Percentiles rank a stretch among this genome's conserved stretches.
phyloP scores from a whole-genome alignment of 169 alveolate genomes.

The Plasmodium gaboni region DNA sequence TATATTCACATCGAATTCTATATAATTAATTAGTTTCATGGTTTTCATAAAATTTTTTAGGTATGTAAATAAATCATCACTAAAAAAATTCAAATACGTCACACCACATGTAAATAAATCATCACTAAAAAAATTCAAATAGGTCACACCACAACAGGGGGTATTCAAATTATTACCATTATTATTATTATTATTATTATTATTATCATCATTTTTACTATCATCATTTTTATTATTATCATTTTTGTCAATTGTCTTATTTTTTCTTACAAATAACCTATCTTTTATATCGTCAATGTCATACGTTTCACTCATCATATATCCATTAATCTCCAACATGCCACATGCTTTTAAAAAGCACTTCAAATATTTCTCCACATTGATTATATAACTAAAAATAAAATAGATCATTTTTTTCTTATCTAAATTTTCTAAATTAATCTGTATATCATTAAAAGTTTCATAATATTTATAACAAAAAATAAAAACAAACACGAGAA shows the following conservation, averaged over 20 bases:
- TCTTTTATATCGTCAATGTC: conserved; percentile 19
- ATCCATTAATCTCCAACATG: conserved; percentile 34
- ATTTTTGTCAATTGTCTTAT: not conserved
- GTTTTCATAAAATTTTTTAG: conserved; percentile 42
- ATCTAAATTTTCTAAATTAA: conserved; percentile 60
- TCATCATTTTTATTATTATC: conserved; percentile 46
- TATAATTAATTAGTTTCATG: conserved; percentile 70
- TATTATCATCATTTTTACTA: not conserved
- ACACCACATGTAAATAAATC: conserved; percentile 20
- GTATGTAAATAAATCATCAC: conserved; percentile 27
- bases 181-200: conserved; percentile 1
- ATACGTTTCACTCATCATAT: not conserved
- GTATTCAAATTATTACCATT: no score
- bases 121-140: conserved; percentile 18
- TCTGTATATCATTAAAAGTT: conserved; percentile 13
- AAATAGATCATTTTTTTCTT: conserved; percentile 49
- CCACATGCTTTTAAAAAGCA: conserved; percentile 29
- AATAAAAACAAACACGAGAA: conserved; percentile 29
- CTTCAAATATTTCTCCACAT: conserved; percentile 48
- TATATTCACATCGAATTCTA: conserved; percentile 64
- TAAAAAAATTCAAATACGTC: conserved; percentile 22
- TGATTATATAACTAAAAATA: conserved; percentile 17
- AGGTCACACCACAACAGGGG: conserved; percentile 4
- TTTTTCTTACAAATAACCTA: not conserved
- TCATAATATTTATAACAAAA: conserved; percentile 74